Percentiles rank a stretch among this genome's conserved stretches.
Conservation (phyloP, 768 basidiomycete genomes). For the Hericium rajendrae region DNA sequence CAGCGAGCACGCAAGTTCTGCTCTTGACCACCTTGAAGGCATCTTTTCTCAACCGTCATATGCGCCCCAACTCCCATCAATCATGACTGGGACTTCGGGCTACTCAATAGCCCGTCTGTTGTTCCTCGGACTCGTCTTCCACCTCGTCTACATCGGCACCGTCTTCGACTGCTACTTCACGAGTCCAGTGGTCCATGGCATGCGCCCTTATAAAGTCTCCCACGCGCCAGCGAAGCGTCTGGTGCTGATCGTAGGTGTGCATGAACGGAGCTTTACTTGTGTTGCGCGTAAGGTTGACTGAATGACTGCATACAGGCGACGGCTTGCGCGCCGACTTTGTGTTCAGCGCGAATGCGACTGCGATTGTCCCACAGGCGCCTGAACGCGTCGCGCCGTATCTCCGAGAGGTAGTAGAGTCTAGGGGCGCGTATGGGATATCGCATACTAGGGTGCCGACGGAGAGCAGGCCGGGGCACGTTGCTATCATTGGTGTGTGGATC, state of each 20-base stretch:
- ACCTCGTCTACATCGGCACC: slow-evolving; percentile 60
- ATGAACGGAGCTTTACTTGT: neutral
- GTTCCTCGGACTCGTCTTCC: slow-evolving; percentile 62
- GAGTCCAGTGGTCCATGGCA: slow-evolving; percentile 72
- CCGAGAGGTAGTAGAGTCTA: slow-evolving; percentile 49
- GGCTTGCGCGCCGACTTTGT: slow-evolving; percentile 78
- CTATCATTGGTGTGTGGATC: slow-evolving; percentile 55
- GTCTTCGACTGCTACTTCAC: slow-evolving; percentile 87
- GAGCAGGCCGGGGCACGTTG: slow-evolving; percentile 81
- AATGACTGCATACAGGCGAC: slow-evolving; percentile 42
- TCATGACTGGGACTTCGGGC: slow-evolving; percentile 6
- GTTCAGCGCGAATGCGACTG: slow-evolving; percentile 55
- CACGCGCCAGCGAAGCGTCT: slow-evolving; percentile 55
- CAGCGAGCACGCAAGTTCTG: neutral
- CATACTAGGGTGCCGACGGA: slow-evolving; percentile 86
- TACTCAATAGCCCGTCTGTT: slow-evolving; percentile 30
- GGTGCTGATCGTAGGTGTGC: slow-evolving; percentile 69
- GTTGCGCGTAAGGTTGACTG: neutral
- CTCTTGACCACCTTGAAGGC: neutral
- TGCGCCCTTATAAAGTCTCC: slow-evolving; percentile 43
- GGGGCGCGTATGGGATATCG: slow-evolving; percentile 76
- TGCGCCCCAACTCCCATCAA: neutral
- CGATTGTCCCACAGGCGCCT: slow-evolving; percentile 38
- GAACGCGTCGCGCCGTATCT: slow-evolving; percentile 66
- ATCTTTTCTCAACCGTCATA: neutral